Evolutionary conservation across 225 moss, liverwort and hornwort genomes (phyloP).

Genomic region (Physcomitrellopsis africana): DNA sequence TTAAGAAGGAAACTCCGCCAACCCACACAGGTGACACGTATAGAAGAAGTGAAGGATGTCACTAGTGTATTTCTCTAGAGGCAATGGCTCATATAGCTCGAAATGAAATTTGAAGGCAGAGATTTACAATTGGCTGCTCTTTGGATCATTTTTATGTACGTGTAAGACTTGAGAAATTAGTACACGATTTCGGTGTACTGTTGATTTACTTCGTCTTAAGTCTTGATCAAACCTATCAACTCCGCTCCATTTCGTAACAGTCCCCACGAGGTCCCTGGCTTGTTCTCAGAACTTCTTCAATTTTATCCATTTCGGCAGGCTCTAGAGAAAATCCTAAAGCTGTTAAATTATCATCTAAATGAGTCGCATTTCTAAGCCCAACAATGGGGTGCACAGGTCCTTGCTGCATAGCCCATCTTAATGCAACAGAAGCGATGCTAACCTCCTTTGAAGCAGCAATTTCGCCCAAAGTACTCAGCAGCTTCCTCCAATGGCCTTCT

Average conservation of each 20-base stretch:
- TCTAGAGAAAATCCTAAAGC: constrained; percentile 35
- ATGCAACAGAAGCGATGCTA: constrained; percentile 45
- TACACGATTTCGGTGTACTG: not conserved
- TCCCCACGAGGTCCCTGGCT: constrained; percentile 49
- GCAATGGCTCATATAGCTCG: not conserved
- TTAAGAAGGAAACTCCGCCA: not conserved
- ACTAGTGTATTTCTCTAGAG: not conserved
- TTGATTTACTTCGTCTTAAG: not conserved
- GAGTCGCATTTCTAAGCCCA: constrained; percentile 49
- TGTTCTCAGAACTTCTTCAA: constrained; percentile 46
- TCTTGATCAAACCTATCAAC: constrained; percentile 14
- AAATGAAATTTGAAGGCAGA: constrained; percentile 2
- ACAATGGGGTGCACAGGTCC: constrained; percentile 61
- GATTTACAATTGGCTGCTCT: not conserved
- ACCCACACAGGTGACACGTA: not conserved
- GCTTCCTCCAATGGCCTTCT: constrained; percentile 46
- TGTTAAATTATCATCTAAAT: constrained; percentile 53
- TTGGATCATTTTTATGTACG: not conserved
- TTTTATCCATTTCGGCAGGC: constrained; percentile 46
- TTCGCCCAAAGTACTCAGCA: constrained; percentile 42
- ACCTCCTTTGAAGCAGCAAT: constrained; percentile 45
- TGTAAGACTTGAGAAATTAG: constrained; percentile 7
- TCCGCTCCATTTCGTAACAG: constrained; percentile 62
- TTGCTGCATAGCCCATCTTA: constrained; percentile 62
- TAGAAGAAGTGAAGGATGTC: not conserved